Conservation (phyloP, 768 basidiomycete species). For the Cyclocybe aegerita region DNA sequence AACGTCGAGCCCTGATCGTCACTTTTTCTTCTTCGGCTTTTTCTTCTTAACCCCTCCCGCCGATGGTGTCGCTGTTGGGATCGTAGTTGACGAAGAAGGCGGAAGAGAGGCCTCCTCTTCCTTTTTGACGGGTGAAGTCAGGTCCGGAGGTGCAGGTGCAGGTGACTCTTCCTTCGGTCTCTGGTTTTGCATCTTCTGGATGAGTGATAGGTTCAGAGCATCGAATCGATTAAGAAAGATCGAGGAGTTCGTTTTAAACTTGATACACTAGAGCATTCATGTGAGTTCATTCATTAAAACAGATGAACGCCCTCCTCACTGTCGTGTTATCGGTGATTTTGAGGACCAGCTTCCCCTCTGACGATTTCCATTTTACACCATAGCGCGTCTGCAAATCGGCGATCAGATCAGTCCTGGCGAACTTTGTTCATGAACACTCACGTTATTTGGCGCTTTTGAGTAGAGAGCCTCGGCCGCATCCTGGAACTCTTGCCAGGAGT, state of each 20-base stretch:
- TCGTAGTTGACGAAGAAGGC: slow-evolving; percentile 30
- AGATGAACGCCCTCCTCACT: slow-evolving; percentile 45
- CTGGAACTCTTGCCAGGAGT: slow-evolving; percentile 87
- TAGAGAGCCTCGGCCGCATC: slow-evolving; percentile 89
- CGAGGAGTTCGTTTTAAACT: slow-evolving; percentile 94
- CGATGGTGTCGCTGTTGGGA: slow-evolving; percentile 32
- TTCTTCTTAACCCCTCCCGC: slow-evolving; percentile 78
- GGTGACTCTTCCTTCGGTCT: slow-evolving; percentile 32
- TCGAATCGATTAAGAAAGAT: slow-evolving; percentile 98
- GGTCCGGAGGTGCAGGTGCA: slow-evolving; percentile 19
- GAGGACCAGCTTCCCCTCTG: slow-evolving; percentile 84
- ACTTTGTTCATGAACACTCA: slow-evolving; percentile 32
- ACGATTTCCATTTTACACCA: slow-evolving; percentile 87
- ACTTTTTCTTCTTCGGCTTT: slow-evolving; percentile 81
- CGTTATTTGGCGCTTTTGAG: slow-evolving; percentile 72
- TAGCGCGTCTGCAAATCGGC: slow-evolving; percentile 69
- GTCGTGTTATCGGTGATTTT: slow-evolving; percentile 92
- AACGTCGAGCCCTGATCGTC: slow-evolving; percentile 6
- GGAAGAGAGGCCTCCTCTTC: slow-evolving; percentile 23
- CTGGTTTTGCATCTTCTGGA: slow-evolving; percentile 83
- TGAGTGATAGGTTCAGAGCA: slow-evolving; percentile 80
- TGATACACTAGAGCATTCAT: slow-evolving; percentile 68
- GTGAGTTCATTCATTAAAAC: neutral
- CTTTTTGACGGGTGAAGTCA: slow-evolving; percentile 14
- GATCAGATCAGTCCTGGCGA: neutral